Conservation (phyloP, 805 yeast genomes). For the Saturnispora serradocipensis region DNA sequence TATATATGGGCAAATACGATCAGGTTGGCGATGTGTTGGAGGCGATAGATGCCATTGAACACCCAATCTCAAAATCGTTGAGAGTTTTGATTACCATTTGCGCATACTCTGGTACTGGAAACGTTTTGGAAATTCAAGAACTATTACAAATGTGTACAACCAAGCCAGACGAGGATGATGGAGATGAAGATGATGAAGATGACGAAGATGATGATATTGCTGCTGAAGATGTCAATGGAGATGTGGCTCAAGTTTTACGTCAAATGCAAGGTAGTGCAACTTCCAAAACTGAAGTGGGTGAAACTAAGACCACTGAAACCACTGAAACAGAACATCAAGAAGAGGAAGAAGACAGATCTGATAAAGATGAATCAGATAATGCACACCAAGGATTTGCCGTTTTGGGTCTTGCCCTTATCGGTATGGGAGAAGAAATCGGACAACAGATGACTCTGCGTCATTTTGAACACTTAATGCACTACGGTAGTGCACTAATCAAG, state of each 20-base stretch:
- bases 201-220: conserved; percentile 26
- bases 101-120: conserved; percentile 97
- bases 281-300: conserved; percentile 21
- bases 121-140: conserved; percentile 88
- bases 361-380: conserved; percentile 34
- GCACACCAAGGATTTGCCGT: conserved; percentile 82
- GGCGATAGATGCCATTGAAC: conserved; percentile 89
- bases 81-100: conserved; percentile 86
- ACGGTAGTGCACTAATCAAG: conserved; percentile 84
- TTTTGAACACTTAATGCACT: conserved; percentile 95
- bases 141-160: conserved; percentile 81
- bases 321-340: conserved; percentile 28
- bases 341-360: conserved; percentile 28
- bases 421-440: conserved; percentile 97
- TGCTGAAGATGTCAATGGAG: conserved; percentile 21
- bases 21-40: conserved; percentile 91
- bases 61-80: conserved; percentile 82
- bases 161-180: conserved; percentile 48
- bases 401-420: conserved; percentile 85
- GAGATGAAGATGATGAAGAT: conserved; percentile 51
- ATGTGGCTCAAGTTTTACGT: conserved; percentile 24
- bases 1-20: conserved; percentile 90
- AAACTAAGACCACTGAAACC: conserved; percentile 18
- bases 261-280: conserved; percentile 12
- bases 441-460: conserved; percentile 96